These are phyloP conservation scores for Globisporangium alternatum DNA, from an alignment of 352 stramenopile species.

Conservation along the genomic window DNA sequence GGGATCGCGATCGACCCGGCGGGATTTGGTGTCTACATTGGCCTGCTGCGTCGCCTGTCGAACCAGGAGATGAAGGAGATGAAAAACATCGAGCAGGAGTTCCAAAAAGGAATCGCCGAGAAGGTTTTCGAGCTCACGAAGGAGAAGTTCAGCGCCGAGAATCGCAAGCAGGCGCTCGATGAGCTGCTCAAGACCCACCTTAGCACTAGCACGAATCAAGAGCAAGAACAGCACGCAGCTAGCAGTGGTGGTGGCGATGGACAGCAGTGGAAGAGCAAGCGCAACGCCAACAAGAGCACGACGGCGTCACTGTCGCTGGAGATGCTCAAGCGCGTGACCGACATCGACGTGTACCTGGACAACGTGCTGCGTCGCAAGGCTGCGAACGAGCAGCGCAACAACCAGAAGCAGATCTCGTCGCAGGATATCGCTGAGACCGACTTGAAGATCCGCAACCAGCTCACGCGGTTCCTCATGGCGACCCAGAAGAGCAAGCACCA, in stretches of 20 bases:
- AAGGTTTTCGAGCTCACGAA: conserved; percentile 83
- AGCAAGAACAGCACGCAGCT: neutral
- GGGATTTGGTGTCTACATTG: conserved; percentile 76
- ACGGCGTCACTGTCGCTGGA: conserved; percentile 65
- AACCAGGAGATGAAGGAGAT: conserved; percentile 83
- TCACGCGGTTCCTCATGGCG: conserved; percentile 67
- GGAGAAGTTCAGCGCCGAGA: conserved; percentile 82
- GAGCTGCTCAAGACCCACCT: conserved; percentile 43
- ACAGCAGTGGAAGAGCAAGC: conserved; percentile 6
- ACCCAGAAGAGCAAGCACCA: conserved; percentile 79
- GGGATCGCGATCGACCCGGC: conserved; percentile 59
- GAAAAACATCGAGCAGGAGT: conserved; percentile 74
- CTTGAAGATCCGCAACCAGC: conserved; percentile 72
- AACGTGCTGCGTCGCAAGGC: conserved; percentile 70
- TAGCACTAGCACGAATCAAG: neutral
- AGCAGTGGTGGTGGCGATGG: neutral
- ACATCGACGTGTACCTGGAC: conserved; percentile 82
- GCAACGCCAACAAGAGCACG: conserved; percentile 18
- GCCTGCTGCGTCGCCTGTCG: conserved; percentile 65
- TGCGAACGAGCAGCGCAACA: conserved; percentile 26
- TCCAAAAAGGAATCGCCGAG: conserved; percentile 73
- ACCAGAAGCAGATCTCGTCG: conserved; percentile 49
- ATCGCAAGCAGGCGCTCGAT: conserved; percentile 67
- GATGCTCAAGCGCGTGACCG: conserved; percentile 77
- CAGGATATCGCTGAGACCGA: conserved; percentile 74